phyloP scores from a whole-genome alignment of 2,329 filamentous ascomycete species.

The Nigrospora sphaerica region DNA sequence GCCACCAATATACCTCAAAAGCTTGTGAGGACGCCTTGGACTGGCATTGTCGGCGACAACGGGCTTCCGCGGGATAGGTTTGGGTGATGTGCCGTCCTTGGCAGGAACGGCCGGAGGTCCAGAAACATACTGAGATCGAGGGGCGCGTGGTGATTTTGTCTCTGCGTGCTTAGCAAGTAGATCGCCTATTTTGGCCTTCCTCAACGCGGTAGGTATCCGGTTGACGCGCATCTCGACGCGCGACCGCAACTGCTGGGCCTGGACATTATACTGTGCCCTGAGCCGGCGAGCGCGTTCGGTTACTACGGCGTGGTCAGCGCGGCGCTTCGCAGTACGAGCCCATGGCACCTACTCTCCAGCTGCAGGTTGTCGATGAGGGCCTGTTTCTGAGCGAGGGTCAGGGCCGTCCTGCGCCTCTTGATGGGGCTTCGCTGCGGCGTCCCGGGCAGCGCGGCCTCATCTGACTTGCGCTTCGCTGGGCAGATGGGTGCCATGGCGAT shows the following conservation, averaged over 20 bases:
- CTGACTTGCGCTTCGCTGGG: slow-evolving; percentile 38
- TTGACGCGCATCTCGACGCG: slow-evolving; percentile 91
- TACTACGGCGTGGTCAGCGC: slow-evolving; percentile 8
- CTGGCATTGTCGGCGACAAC: slow-evolving; percentile 15
- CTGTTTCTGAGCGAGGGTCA: slow-evolving; percentile 71
- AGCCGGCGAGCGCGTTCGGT: slow-evolving; percentile 60
- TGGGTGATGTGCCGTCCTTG: slow-evolving; percentile 36
- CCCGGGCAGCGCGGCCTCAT: slow-evolving; percentile 24
- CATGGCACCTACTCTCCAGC: slow-evolving; percentile 62
- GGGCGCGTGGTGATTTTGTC: slow-evolving; percentile 28
- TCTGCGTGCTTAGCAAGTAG: slow-evolving; percentile 51
- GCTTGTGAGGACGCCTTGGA: slow-evolving; percentile 32
- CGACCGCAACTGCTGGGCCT: slow-evolving; percentile 76
- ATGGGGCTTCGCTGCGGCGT: slow-evolving; percentile 49
- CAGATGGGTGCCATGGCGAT: slow-evolving; percentile 40
- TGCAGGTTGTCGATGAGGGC: slow-evolving; percentile 84
- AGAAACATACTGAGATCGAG: slow-evolving; percentile 15
- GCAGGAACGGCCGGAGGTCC: slow-evolving; percentile 40
- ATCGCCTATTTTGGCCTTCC: slow-evolving; percentile 77
- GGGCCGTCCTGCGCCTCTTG: slow-evolving; percentile 52
- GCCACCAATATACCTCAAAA: slow-evolving; percentile 36
- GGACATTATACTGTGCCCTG: slow-evolving; percentile 80
- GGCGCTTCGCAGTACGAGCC: no score
- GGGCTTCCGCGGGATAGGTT: slow-evolving; percentile 27
- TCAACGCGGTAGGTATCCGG: slow-evolving; percentile 73